Evolutionary conservation across 2,329 filamentous ascomycete species (phyloP), one percentile per base, ranked within the genome.

Genomic region (Chalaropsis ovoidea): DNA sequence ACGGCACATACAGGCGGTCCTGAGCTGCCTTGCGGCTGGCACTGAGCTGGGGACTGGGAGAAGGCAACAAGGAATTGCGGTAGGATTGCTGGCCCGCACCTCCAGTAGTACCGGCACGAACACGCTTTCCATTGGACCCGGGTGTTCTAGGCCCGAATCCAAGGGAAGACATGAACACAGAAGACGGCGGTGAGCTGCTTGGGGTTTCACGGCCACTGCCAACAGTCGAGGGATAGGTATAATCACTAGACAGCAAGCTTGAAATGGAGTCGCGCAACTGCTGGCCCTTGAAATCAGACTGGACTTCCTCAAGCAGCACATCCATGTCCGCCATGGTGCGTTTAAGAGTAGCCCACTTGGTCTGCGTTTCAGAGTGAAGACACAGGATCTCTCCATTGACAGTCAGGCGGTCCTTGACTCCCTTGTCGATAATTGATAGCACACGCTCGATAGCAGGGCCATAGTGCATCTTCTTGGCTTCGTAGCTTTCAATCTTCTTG

Each of bases 351-450:
- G 87, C 83, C 84, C 92, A 95, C 71, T 87, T 86, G n/a, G 84
- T 80, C 71, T 90, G 86, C 78, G 96, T 88, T 71, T 97, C 92
- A 6, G 85, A 83, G 71, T 96, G 87, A 41, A 97, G 79, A 56
- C 91, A 85, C 35, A 97, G 76, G 68, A 97, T 94, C 75, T 97
- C 94, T 56, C 94, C 94, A 72, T 99, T 97, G 65, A 97, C 90
- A 0, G 94, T 97, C 62, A 96, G 79, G n/a, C 94, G 85, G 72
- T 97, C 91, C 73, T 89, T 89, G 71, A 97, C 88, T n/a, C 94
- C 94, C 73, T 90, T 93, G 70, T 96, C 90, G 62, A 97, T 96
- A 72, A 97, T 95, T 47, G 87, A 86, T 19, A 97, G 77, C 7
- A 99, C 90, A 52, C 92, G 84, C 73, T 94, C 90, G 73, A 99